A percentile compares a stretch with the other conserved stretches of the same genome.
phyloP scores from a whole-genome alignment of 805 yeast genomes.

The Candida jianshihensis region DNA sequence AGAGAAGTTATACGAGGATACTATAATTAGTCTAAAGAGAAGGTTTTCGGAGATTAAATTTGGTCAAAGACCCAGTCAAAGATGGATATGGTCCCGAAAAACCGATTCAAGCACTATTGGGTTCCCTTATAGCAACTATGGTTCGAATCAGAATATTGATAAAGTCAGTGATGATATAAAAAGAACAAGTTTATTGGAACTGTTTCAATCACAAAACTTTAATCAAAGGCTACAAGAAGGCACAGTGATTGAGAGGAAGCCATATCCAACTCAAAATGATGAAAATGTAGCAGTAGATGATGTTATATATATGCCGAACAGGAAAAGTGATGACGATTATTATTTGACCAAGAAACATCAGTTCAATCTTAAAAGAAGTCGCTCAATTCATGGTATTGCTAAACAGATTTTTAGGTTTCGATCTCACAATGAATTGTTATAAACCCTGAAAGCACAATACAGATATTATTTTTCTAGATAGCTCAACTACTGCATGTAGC shows the following conservation, averaged over 20 bases:
- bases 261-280: not conserved
- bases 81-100: not conserved
- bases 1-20: constrained; percentile 4
- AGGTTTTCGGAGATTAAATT: constrained; percentile 4
- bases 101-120: not conserved
- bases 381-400: not conserved
- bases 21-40: constrained; percentile 6
- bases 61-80: constrained; percentile 1
- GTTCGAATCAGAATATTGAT: not conserved
- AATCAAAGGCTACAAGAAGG: not conserved
- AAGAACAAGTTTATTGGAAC: not conserved
- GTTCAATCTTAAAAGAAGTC: not conserved
- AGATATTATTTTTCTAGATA: not conserved
- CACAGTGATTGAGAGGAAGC: not conserved
- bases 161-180: not conserved
- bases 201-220: not conserved
- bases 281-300: not conserved
- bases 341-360: not conserved
- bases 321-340: not conserved
- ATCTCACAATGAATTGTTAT: no score
- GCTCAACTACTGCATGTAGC: not conserved
- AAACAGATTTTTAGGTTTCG: not conserved
- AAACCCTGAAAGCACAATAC: not conserved
- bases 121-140: not conserved
- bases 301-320: not conserved